phyloP scores from a whole-genome alignment of 1,284 basidiomycete species.

The Rhizoctonia solani region DNA sequence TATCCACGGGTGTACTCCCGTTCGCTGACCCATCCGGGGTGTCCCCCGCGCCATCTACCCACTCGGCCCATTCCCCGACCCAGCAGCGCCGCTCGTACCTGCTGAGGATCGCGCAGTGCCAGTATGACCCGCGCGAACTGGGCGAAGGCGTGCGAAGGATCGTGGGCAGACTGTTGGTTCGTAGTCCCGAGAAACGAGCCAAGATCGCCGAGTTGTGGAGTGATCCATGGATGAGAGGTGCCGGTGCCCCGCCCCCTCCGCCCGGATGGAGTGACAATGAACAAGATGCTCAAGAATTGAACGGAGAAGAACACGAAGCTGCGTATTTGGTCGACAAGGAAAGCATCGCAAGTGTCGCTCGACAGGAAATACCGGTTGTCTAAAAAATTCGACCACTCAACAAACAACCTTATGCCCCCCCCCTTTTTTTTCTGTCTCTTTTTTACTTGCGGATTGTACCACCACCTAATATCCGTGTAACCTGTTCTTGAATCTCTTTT shows the following conservation, averaged over 20 bases:
- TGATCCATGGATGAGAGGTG: constrained; percentile 62
- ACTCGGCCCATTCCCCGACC: background rate
- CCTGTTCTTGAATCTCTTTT: background rate
- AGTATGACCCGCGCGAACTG: constrained; percentile 67
- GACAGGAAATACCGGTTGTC: constrained; percentile 30
- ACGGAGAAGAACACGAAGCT: constrained; percentile 11
- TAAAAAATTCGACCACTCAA: background rate
- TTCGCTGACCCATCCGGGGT: constrained; percentile 53
- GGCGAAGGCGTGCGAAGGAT: constrained; percentile 58
- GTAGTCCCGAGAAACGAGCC: constrained; percentile 66
- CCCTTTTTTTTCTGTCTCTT: background rate
- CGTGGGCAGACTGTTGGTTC: constrained; percentile 65
- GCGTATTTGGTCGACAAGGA: constrained; percentile 34
- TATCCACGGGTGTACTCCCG: constrained; percentile 66
- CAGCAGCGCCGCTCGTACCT: constrained; percentile 48
- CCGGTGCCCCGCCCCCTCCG: constrained; percentile 35
- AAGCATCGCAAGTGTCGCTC: constrained; percentile 34
- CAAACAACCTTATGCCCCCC: background rate
- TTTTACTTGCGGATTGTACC: background rate
- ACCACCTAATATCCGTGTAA: too few species aligned
- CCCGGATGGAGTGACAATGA: constrained; percentile 13
- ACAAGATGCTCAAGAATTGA: background rate
- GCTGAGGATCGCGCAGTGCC: constrained; percentile 77
- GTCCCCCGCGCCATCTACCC: constrained; percentile 17
- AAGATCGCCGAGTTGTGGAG: constrained; percentile 67